Evolutionary conservation across 1,284 basidiomycete genomes (phyloP), one percentile per base, ranked within the genome.

Genomic region (Austropuccinia psidii): DNA sequence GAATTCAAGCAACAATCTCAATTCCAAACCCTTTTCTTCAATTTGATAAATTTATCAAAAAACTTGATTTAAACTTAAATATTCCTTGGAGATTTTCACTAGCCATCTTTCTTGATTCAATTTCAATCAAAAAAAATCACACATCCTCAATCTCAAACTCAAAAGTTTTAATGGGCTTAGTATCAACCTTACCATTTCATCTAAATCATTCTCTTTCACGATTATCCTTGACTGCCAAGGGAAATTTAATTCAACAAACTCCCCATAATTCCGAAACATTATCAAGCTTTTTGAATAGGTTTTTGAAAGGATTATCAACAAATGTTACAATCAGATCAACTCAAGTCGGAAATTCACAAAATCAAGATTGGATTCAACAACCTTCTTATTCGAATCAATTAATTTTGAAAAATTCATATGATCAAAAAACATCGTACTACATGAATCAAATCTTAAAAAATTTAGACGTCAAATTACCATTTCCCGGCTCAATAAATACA

Each of bases 51-150:
- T 60, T 19, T 9, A 24, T 60, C 21, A 21, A 31, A 37, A 31
- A 60, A 37, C n/a, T 60, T n/a, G 35, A 60, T 35, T 60, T 60
- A 35, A 60, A 35, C 24, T 31, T 60, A n/a, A 27, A 60, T 60
- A 35, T 60, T 21, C 57, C 57, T 37, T 60, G 57, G 57, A n/a
- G 21, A 21, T 37, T 60, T 19, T 37, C 57, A 37, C 37, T 60
- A n/a, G 17, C 21, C 21, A 37, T 60, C 17, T 60, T n/a, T 35
- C 54, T 55, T 17, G 33, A 33, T 29, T 31, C 33, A 19, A 19
- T 31, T 19, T 11, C 29, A 17, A n/a, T n/a, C n/a, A n/a, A n/a
- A n/a, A n/a, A n/a, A n/a, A n/a, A n/a, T n/a, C n/a, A n/a, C n/a
- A n/a, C n/a, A n/a, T n/a, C n/a, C n/a, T n/a, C n/a, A n/a, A n/a